Conservation (phyloP, 2,329 filamentous ascomycete species). For the Lasiodiplodia gonubiensis region DNA sequence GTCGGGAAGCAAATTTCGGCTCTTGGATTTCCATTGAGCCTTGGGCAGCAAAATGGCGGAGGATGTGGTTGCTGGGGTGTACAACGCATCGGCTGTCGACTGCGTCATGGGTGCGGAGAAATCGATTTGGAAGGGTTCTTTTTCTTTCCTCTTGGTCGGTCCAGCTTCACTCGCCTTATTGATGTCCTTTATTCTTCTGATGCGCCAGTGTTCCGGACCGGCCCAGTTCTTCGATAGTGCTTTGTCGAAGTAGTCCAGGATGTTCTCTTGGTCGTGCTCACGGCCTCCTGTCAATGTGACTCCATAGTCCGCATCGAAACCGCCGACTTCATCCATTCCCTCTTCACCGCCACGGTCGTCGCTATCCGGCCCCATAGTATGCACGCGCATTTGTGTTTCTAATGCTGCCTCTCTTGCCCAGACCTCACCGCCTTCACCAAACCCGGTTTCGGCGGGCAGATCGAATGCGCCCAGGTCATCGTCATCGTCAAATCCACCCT, state of each 20-base stretch:
- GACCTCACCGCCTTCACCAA: slow-evolving; percentile 93
- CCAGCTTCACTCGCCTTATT: slow-evolving; percentile 65
- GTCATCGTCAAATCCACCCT: slow-evolving; percentile 75
- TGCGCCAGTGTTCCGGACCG: slow-evolving; percentile 98
- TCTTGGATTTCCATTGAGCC: slow-evolving; percentile 94
- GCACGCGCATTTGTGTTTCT: slow-evolving; percentile 83
- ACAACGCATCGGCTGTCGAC: slow-evolving; percentile 74
- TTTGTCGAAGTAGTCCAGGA: slow-evolving; percentile 97
- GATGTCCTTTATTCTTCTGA: slow-evolving; percentile 82
- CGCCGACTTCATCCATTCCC: slow-evolving; percentile 57
- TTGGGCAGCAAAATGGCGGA: slow-evolving; percentile 84
- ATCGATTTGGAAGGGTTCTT: slow-evolving; percentile 94
- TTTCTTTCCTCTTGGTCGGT: slow-evolving; percentile 80
- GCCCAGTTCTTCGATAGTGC: slow-evolving; percentile 97
- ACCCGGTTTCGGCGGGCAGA: slow-evolving; percentile 72
- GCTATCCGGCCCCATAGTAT: slow-evolving; percentile 64
- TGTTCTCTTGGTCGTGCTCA: slow-evolving; percentile 83
- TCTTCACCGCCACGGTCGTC: slow-evolving; percentile 59
- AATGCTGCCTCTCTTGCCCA: slow-evolving; percentile 91
- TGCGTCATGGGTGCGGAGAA: slow-evolving; percentile 78
- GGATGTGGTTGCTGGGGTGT: slow-evolving; percentile 80
- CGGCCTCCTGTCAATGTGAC: slow-evolving; percentile 76
- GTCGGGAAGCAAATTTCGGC: slow-evolving; percentile 88
- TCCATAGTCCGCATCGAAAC: slow-evolving; percentile 71
- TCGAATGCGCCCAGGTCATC: slow-evolving; percentile 74